Base-by-base conservation (phyloP, 1,139 yeast species). In the Kodamaea arcana region DNA sequence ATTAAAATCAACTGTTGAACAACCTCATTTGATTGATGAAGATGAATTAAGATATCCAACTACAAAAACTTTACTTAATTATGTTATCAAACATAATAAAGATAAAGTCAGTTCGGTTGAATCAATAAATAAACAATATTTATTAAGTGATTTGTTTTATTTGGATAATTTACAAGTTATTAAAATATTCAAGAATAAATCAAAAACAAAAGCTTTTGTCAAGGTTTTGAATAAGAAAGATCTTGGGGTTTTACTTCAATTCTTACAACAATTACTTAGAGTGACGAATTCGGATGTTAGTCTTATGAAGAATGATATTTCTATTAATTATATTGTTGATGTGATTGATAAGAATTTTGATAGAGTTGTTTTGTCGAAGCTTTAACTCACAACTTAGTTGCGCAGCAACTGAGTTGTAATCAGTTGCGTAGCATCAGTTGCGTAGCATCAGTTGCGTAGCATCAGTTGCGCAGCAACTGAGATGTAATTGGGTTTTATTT, bases 131-230 rank as follows among this genome's bases (percentile, higher is more conserved):
- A 69, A 69, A 49, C 75, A 69, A 43, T 69, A 69, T 44, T 56
- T 69, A 37, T 54, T 69, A 29, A 59, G 68, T 35, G 65, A 67
- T 39, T 56, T 69, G 40, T 69, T 63, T 42, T 69, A 65, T 43
- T 54, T 69, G 43, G 51, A 63, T 44, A 58, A 67, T 41, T 54
- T 69, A 37, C 51, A 50, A 29, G 52, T 69, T 40, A 54, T 69
- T 25, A 50, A 52, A 32, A 66, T 69, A 22, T 60, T 64, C 45
- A 69, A 68, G 45, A 68, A 69, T 48, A 67, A 66, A 51, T 54
- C 69, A 11, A 65, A 63, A 40, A 69, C 72, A 4, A 57, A 59
- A 37, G 73, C 75, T 7, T 68, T 54, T 47, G 74, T 69, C 16
- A 53, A 58, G 34, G 54, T 66, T 23, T 45, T 46, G 36, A 57